Percentiles rank a stretch among this genome's conserved stretches.
phyloP scores from a whole-genome alignment of 352 stramenopile species.

The Globisporangium takayamanum region DNA sequence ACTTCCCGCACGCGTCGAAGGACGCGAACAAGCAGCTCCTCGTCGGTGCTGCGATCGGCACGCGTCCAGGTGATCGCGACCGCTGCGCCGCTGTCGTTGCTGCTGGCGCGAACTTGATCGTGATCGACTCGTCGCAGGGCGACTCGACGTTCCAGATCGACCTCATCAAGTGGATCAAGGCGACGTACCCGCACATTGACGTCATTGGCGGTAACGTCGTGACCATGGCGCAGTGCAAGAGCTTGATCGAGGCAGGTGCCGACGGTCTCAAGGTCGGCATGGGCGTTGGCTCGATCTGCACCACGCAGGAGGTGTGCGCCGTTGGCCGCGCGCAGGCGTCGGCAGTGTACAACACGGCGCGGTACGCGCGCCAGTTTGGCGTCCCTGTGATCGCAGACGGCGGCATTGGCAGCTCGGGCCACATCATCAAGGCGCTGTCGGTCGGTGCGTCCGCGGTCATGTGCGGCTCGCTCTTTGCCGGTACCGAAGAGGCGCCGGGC shows the following conservation, averaged over 20 bases:
- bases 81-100: constrained; percentile 89
- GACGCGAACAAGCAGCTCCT: constrained; percentile 98
- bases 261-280: constrained; percentile 99
- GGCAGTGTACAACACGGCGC: constrained; percentile 97
- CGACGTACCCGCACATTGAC: constrained; percentile 91
- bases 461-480: constrained; percentile 99
- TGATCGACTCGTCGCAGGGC: constrained; percentile 99
- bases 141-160: constrained; percentile 94
- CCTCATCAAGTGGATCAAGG: constrained; percentile 94
- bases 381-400: constrained; percentile 99
- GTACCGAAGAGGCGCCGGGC: constrained; percentile 98
- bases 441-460: constrained; percentile 98
- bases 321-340: constrained; percentile 98
- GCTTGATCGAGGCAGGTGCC: constrained; percentile 97
- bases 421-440: constrained; percentile 98
- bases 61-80: constrained; percentile 93
- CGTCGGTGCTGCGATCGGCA: constrained; percentile 98
- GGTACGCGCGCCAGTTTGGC: constrained; percentile 94
- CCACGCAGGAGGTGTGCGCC: constrained; percentile 98
- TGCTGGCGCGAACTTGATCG: constrained; percentile 98
- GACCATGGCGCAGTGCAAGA: constrained; percentile 95
- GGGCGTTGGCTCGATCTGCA: constrained; percentile 99
- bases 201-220: constrained; percentile 99
- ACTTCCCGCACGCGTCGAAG: constrained; percentile 96
- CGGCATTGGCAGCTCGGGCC: constrained; percentile 96